Conservation (phyloP, 192 early-diverging fungal species). For the Diversispora epigaea region DNA sequence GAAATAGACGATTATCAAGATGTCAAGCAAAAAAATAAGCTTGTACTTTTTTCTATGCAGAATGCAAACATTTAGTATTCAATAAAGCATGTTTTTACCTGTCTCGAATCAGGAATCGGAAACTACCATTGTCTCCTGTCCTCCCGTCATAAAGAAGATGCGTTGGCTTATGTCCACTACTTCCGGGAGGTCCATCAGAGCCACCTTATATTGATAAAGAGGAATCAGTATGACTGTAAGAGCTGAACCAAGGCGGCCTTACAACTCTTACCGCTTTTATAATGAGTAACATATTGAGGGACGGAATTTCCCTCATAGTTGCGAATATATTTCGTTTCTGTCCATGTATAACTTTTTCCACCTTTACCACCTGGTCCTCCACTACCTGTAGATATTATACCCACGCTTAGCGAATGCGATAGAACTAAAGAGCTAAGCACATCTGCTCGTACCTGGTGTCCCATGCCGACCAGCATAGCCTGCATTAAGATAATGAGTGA, state of each 20-base stretch:
- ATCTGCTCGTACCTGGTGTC: conserved; percentile 14
- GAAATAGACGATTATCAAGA: conserved; percentile 5
- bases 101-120: conserved; percentile 13
- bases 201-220: conserved; percentile 25
- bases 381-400: conserved; percentile 15
- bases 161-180: background rate
- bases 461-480: conserved; percentile 25
- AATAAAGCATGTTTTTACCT: conserved; percentile 9
- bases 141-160: conserved; percentile 20
- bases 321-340: background rate
- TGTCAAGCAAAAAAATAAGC: background rate
- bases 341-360: conserved; percentile 16
- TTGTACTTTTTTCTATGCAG: too few species aligned
- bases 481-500: conserved; percentile 14
- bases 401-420: background rate
- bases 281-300: background rate
- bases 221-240: too few species aligned
- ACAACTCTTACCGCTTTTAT: too few species aligned
- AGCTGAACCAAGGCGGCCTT: too few species aligned
- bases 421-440: background rate
- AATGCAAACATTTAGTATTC: too few species aligned
- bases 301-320: background rate
- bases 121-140: conserved; percentile 8
- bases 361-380: conserved; percentile 23
- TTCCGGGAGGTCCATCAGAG: conserved; percentile 1